Evolutionary conservation across 1,284 basidiomycete species (phyloP), one percentile per base, ranked within the genome.

Genomic region (Neotropicomus parvogracilis): DNA sequence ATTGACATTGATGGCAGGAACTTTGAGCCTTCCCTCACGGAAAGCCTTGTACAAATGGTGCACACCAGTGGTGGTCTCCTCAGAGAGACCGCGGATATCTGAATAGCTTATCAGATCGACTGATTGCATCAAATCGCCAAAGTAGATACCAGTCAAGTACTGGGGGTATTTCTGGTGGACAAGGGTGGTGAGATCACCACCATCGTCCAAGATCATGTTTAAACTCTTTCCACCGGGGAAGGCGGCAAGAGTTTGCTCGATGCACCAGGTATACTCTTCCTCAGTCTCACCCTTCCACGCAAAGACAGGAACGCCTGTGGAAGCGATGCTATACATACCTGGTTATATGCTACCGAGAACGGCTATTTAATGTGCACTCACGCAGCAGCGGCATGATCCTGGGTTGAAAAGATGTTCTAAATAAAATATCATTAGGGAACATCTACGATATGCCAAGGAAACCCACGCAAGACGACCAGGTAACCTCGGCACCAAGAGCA

Each of bases 281-380:
- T 99, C 97, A 50, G 95, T 97, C 79, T 99, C 95, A 54, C 97
- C 97, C 79, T 99, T 99, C 95, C 95, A 99, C 55, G 95, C 97
- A 68, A 86, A 99, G 66, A 99, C 95, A 59, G 95, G 95, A 48
- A 99, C 91, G 62, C 95, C 95, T 54, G 97, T 97, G 21, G 95
- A 95, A 55, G 95, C 95, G 60, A 99, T 98, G 60, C 87, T 87
- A 58, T 42, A 50, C 16, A 48, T 6, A 26, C 6, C 14, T 16
- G 9, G 40, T 59, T 40, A 56, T 21, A 40, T 36, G 16, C 26
- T 12, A 38, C 31, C 14, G 6, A 39, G 37, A 39, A 41, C 29
- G 34, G 33, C 26, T 17, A 17, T 42, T 28, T 43, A 19, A 51
- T 24, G 53, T 46, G 27, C n/a, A 79, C 84, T 64, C 67, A 90